phyloP scores from a whole-genome alignment of 2,329 filamentous ascomycete species.

The Aureobasidium uvarum region DNA sequence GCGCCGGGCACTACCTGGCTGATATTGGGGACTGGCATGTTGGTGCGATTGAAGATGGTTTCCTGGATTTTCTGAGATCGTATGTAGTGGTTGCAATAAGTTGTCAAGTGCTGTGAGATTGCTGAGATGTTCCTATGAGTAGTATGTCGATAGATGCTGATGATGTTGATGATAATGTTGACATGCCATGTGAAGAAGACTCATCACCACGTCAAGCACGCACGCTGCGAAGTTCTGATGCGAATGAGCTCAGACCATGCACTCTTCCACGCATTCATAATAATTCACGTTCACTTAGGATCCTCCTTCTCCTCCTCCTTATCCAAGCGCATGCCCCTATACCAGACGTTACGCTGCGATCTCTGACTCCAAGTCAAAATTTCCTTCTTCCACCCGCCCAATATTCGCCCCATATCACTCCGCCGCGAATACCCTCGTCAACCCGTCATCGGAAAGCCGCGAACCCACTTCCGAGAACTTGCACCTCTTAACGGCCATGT shows the following conservation, averaged over 20 bases:
- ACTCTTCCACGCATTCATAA: not conserved
- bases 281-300: not conserved
- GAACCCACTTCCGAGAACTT: not conserved
- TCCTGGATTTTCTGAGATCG: not conserved
- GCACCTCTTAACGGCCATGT: not conserved
- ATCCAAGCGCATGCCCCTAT: not conserved
- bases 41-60: not conserved
- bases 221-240: constrained; percentile 1
- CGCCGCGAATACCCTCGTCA: not conserved
- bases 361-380: not conserved
- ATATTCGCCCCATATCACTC: not conserved
- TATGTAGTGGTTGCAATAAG: not conserved
- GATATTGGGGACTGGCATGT: constrained; percentile 35
- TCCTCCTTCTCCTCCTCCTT: not conserved
- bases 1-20: constrained; percentile 59
- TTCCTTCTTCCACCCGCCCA: not conserved
- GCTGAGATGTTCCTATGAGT: not conserved
- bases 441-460: not conserved
- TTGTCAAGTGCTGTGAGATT: not conserved
- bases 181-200: not conserved
- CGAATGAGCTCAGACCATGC: not conserved
- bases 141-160: not conserved
- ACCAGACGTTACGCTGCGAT: not conserved
- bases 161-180: not conserved
- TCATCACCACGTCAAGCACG: not conserved